Evolutionary conservation across 129 eudicot species (phyloP).

Genomic region (Saussurea involucrata): DNA sequence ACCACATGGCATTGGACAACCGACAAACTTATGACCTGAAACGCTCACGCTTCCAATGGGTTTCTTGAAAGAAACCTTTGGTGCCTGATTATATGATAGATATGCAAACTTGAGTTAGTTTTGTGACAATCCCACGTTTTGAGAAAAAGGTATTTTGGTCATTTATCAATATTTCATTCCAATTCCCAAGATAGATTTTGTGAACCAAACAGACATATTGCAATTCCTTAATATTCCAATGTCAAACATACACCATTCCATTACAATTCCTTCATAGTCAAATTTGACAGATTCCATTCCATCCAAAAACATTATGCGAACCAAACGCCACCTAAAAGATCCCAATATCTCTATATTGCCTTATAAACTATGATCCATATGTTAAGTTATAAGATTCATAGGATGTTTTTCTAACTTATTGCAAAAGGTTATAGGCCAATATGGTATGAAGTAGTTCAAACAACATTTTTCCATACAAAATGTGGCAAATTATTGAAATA

Average conservation of each 20-base stretch:
- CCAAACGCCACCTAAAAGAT: background rate
- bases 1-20: slow-evolving; percentile 98
- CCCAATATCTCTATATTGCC: background rate
- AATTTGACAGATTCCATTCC: no score
- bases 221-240: no score
- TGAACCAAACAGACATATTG: no score
- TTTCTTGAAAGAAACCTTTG: slow-evolving; percentile 86
- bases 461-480: background rate
- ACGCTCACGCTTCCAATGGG: slow-evolving; percentile 96
- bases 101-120: slow-evolving; percentile 11
- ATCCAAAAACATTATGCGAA: background rate
- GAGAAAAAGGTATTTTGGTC: no score
- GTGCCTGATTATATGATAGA: slow-evolving; percentile 52
- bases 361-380: background rate
- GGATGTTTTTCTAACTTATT: background rate
- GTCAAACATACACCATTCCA: no score
- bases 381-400: background rate
- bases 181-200: no score
- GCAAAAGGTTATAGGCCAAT: background rate
- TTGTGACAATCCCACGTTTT: background rate
- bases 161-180: no score
- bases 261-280: no score
- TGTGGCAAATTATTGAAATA: background rate
- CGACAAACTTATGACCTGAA: slow-evolving; percentile 93
- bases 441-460: background rate